Conservation (phyloP, 1,139 yeast species). For the Sugiyamaella sp. region DNA sequence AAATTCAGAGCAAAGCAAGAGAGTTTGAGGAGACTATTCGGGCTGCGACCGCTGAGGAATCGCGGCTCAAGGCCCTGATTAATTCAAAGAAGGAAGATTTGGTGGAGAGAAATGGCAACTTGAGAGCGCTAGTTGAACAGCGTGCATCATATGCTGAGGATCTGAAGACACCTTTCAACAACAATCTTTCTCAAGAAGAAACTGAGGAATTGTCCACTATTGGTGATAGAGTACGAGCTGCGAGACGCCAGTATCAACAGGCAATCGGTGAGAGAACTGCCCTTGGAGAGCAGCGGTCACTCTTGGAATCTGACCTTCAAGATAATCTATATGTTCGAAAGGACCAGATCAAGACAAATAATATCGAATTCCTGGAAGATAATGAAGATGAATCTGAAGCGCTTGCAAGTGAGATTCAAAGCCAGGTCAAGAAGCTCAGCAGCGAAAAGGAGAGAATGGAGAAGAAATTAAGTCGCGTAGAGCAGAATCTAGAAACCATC, state of each 20-base stretch:
- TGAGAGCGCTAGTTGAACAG: conserved; percentile 35
- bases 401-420: background rate
- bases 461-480: conserved; percentile 31
- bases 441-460: conserved; percentile 4
- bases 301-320: conserved; percentile 58
- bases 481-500: conserved; percentile 40
- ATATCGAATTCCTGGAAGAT: conserved; percentile 19
- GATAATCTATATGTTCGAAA: conserved; percentile 56
- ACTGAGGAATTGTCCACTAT: conserved; percentile 48
- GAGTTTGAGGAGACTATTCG: conserved; percentile 20
- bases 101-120: conserved; percentile 38
- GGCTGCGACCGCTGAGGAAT: conserved; percentile 26
- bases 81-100: conserved; percentile 35
- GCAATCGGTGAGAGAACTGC: conserved; percentile 51
- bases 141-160: conserved; percentile 53
- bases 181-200: conserved; percentile 55
- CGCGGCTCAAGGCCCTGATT: conserved; percentile 30
- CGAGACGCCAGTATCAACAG: conserved; percentile 50
- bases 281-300: conserved; percentile 55
- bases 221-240: conserved; percentile 45
- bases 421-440: conserved; percentile 8
- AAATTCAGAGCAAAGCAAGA: conserved; percentile 29
- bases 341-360: conserved; percentile 36
- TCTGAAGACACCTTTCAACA: conserved; percentile 56
- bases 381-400: conserved; percentile 17